phyloP scores from a whole-genome alignment of 2,329 filamentous ascomycete species.

The Xylogone sp. region DNA sequence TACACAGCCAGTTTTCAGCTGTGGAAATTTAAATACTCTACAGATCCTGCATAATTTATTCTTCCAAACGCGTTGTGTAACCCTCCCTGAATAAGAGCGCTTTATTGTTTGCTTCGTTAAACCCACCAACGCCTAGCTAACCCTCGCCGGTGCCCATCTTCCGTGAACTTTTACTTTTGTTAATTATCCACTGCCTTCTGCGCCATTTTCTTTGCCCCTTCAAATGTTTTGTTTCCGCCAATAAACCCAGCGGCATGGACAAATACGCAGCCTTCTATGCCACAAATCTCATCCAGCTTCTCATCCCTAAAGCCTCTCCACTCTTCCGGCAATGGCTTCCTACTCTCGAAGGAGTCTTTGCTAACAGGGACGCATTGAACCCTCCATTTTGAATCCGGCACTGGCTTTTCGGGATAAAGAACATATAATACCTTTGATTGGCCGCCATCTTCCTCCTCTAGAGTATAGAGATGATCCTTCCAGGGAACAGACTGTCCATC shows the following conservation, averaged over 20 bases:
- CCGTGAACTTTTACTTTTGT: neutral
- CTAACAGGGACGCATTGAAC: slow-evolving; percentile 86
- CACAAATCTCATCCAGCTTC: slow-evolving; percentile 69
- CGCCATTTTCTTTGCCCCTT: slow-evolving; percentile 85
- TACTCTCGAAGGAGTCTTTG: slow-evolving; percentile 84
- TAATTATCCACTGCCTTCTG: slow-evolving; percentile 57
- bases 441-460: slow-evolving; percentile 61
- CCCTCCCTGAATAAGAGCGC: neutral
- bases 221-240: slow-evolving; percentile 87
- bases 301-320: slow-evolving; percentile 92
- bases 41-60: too few species aligned
- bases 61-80: neutral
- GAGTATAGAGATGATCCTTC: slow-evolving; percentile 91
- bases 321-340: slow-evolving; percentile 83
- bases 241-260: slow-evolving; percentile 96
- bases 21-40: too few species aligned
- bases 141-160: slow-evolving; percentile 11
- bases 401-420: slow-evolving; percentile 80
- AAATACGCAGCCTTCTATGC: slow-evolving; percentile 76
- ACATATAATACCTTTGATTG: slow-evolving; percentile 73
- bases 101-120: neutral
- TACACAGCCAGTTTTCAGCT: too few species aligned
- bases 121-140: slow-evolving; percentile 17
- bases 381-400: slow-evolving; percentile 79
- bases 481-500: slow-evolving; percentile 77